phyloP scores from a whole-genome alignment of 2,329 filamentous ascomycete species.

The Colletotrichum caudatum region DNA sequence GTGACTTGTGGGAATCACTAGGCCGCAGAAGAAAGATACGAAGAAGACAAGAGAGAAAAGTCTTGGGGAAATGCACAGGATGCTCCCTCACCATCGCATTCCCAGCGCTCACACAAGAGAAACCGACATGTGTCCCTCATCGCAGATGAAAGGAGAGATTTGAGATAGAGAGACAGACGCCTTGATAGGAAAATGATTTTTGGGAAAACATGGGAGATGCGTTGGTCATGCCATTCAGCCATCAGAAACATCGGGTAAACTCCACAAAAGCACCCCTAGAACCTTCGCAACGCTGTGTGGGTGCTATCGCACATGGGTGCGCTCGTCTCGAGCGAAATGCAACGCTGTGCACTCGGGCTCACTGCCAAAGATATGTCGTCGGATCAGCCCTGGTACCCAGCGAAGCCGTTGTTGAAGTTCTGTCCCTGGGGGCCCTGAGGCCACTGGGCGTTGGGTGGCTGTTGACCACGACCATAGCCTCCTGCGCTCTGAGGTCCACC shows the following conservation, averaged over 20 bases:
- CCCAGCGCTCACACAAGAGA: conserved; percentile 38
- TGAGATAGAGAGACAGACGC: conserved; percentile 34
- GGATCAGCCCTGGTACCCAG: conserved; percentile 70
- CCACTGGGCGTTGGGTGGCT: conserved; percentile 69
- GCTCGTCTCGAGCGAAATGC: conserved; percentile 30
- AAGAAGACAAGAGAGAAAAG: conserved; percentile 31
- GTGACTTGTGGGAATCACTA: conserved; percentile 42
- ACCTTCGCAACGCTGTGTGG: conserved; percentile 34
- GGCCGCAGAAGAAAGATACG: conserved; percentile 38
- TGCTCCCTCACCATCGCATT: conserved; percentile 33
- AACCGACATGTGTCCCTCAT: conserved; percentile 37
- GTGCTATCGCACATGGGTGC: conserved; percentile 21
- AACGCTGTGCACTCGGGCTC: conserved; percentile 17
- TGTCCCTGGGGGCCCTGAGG: conserved; percentile 62
- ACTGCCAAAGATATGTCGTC: background rate
- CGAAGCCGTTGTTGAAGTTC: conserved; percentile 72
- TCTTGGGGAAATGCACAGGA: conserved; percentile 34
- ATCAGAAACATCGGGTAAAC: conserved; percentile 33
- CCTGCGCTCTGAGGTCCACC: conserved; percentile 80
- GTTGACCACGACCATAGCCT: conserved; percentile 84
- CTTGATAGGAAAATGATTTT: conserved; percentile 38
- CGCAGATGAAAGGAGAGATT: conserved; percentile 36
- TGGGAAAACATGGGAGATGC: conserved; percentile 36
- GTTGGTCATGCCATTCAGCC: conserved; percentile 38
- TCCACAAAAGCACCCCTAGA: conserved; percentile 31